phyloP scores from a whole-genome alignment of 2,329 filamentous ascomycete genomes.

The Thielaviopsis musarum region DNA sequence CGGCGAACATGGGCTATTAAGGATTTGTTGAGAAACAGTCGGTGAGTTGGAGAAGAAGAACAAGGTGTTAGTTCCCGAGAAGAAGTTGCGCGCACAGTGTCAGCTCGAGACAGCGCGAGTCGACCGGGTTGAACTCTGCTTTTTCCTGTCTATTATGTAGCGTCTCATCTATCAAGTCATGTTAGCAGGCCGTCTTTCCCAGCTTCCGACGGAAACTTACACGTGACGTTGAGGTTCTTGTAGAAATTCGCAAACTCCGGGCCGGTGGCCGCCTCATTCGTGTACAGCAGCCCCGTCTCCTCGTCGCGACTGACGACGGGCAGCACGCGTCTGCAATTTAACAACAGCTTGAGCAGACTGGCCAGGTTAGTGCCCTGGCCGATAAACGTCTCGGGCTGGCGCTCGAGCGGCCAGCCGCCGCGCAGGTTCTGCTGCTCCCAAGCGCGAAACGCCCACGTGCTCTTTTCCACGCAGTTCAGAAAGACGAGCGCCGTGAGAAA shows the following conservation, averaged over 20 bases:
- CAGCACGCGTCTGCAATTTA: slow-evolving; percentile 41
- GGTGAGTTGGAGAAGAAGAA: not conserved
- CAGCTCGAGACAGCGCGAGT: slow-evolving; percentile 34
- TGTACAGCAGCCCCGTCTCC: slow-evolving; percentile 28
- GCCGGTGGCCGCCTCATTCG: slow-evolving; percentile 27
- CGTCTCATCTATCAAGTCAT: slow-evolving; percentile 15
- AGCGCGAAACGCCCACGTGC: slow-evolving; percentile 50
- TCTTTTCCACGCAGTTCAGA: slow-evolving; percentile 50
- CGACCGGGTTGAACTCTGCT: slow-evolving; percentile 31
- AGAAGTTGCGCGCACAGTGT: slow-evolving; percentile 32
- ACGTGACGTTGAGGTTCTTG: slow-evolving; percentile 36
- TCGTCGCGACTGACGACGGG: slow-evolving; percentile 32
- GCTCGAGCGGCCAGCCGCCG: slow-evolving; percentile 43
- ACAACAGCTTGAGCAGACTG: slow-evolving; percentile 41
- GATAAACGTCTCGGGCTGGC: slow-evolving; percentile 37
- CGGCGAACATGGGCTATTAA: no score
- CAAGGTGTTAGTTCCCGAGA: slow-evolving; percentile 15
- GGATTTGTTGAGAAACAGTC: no score
- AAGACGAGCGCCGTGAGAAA: slow-evolving; percentile 46
- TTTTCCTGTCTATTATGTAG: slow-evolving; percentile 30
- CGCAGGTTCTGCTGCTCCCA: slow-evolving; percentile 47
- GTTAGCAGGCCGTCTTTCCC: not conserved
- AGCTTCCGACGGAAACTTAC: slow-evolving; percentile 24
- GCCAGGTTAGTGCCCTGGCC: slow-evolving; percentile 43
- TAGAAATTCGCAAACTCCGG: slow-evolving; percentile 34